Evolutionary conservation across 2,329 filamentous ascomycete species (phyloP).

Genomic region (Ophidiomyces ophidiicola): DNA sequence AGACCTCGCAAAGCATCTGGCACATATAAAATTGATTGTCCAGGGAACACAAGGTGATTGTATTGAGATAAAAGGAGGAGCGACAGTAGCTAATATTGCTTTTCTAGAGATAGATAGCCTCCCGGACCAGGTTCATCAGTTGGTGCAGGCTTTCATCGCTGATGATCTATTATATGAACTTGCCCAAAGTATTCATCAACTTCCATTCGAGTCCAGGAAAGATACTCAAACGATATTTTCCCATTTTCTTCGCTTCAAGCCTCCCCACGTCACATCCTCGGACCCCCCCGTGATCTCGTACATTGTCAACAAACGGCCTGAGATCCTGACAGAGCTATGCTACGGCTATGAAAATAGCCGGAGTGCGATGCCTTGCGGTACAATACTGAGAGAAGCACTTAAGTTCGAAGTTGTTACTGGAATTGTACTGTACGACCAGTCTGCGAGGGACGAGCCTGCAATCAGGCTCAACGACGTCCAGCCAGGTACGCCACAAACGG

Average conservation of each 20-base stretch:
- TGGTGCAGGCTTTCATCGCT: conserved; percentile 72
- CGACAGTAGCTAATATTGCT: conserved; percentile 9
- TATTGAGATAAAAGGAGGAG: background rate
- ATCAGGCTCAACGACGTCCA: conserved; percentile 68
- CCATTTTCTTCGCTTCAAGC: conserved; percentile 82
- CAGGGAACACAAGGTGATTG: conserved; percentile 74
- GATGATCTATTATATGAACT: conserved; percentile 81
- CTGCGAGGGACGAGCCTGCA: conserved; percentile 57
- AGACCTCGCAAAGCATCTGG: conserved; percentile 72
- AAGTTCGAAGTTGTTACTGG: conserved; percentile 87
- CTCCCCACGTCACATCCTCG: conserved; percentile 47
- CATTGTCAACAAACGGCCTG: conserved; percentile 72
- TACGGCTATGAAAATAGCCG: conserved; percentile 81
- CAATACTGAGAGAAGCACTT: conserved; percentile 74
- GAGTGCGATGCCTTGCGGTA: conserved; percentile 81
- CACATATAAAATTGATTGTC: conserved; percentile 82
- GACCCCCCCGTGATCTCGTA: conserved; percentile 81
- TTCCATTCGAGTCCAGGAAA: conserved; percentile 93
- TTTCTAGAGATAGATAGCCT: conserved; percentile 65
- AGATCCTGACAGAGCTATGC: conserved; percentile 78
- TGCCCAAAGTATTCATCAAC: conserved; percentile 65
- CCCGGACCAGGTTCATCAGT: conserved; percentile 75
- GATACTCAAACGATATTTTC: conserved; percentile 94
- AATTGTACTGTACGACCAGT: conserved; percentile 86
- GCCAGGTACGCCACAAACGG: conserved; percentile 60